Percentiles rank a stretch among this genome's conserved stretches.
These are phyloP conservation scores for Asclepias syriaca DNA, from an alignment of 257 asterid genomes.

Conservation along the genomic window DNA sequence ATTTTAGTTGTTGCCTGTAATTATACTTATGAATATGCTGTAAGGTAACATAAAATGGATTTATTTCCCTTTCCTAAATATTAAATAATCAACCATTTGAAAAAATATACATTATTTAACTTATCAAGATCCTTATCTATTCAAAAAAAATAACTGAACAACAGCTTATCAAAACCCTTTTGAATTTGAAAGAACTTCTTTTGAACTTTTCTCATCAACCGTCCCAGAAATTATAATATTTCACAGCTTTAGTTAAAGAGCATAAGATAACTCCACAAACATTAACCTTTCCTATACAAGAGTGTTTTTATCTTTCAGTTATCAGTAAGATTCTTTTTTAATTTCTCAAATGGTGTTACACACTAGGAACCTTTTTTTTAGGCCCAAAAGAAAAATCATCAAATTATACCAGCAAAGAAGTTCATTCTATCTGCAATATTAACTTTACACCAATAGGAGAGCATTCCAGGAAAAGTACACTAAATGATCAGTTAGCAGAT, in stretches of 20 bases:
- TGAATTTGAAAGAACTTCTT: neutral
- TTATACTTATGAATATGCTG: neutral
- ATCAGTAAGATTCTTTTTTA: neutral
- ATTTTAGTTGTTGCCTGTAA: constrained; percentile 3
- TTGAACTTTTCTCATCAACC: neutral
- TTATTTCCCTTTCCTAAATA: neutral
- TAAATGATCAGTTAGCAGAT: neutral
- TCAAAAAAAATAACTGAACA: too few species aligned
- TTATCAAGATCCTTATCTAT: neutral
- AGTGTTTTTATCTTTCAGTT: neutral
- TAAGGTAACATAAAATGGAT: neutral
- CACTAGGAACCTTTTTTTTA: neutral
- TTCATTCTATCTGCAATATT: neutral
- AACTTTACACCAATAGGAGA: neutral
- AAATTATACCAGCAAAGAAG: neutral
- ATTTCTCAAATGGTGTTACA: neutral
- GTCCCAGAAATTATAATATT: neutral
- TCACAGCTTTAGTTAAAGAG: neutral
- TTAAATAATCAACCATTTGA: neutral
- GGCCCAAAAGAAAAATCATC: neutral
- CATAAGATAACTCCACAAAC: neutral
- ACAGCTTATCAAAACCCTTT: too few species aligned
- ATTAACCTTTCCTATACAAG: neutral
- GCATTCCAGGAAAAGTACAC: neutral
- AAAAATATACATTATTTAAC: neutral